These are phyloP conservation scores for Mentha longifolia DNA, from an alignment of 257 asterid species.

Conservation along the genomic window DNA sequence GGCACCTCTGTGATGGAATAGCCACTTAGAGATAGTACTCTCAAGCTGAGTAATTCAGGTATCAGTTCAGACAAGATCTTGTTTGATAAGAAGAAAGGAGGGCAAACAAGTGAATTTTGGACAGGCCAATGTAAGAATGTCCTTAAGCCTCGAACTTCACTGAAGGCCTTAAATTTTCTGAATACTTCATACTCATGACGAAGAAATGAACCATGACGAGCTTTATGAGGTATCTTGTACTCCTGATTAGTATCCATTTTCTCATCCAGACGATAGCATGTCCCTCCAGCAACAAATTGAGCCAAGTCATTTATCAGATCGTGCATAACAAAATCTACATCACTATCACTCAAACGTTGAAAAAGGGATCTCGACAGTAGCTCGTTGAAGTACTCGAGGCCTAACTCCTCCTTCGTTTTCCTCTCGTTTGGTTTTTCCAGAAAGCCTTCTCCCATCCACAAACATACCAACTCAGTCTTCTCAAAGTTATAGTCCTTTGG, in stretches of 20 bases:
- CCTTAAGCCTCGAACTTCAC: slow-evolving; percentile 46
- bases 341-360: slow-evolving; percentile 46
- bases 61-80: slow-evolving; percentile 48
- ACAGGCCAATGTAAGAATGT: slow-evolving; percentile 74
- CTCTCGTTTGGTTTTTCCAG: slow-evolving; percentile 39
- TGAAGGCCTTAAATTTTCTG: slow-evolving; percentile 43
- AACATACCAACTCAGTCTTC: slow-evolving; percentile 49
- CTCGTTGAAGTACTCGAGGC: slow-evolving; percentile 57
- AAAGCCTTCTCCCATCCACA: slow-evolving; percentile 77
- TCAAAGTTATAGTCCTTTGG: slow-evolving; percentile 71
- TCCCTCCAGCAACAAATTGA: slow-evolving; percentile 54
- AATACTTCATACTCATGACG: slow-evolving; percentile 47
- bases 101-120: slow-evolving; percentile 50
- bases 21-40: slow-evolving; percentile 61
- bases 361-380: slow-evolving; percentile 58
- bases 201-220: slow-evolving; percentile 55
- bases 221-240: slow-evolving; percentile 33
- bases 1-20: slow-evolving; percentile 60
- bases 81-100: slow-evolving; percentile 57
- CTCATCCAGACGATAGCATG: slow-evolving; percentile 56
- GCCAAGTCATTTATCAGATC: slow-evolving; percentile 71
- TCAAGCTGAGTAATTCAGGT: slow-evolving; percentile 46
- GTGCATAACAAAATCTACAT: slow-evolving; percentile 53
- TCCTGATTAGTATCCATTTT: slow-evolving; percentile 48
- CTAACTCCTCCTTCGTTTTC: slow-evolving; percentile 49